These are phyloP conservation scores for Neofusicoccum cordaticola DNA, from an alignment of 2,329 filamentous ascomycete genomes.

Conservation along the genomic window DNA sequence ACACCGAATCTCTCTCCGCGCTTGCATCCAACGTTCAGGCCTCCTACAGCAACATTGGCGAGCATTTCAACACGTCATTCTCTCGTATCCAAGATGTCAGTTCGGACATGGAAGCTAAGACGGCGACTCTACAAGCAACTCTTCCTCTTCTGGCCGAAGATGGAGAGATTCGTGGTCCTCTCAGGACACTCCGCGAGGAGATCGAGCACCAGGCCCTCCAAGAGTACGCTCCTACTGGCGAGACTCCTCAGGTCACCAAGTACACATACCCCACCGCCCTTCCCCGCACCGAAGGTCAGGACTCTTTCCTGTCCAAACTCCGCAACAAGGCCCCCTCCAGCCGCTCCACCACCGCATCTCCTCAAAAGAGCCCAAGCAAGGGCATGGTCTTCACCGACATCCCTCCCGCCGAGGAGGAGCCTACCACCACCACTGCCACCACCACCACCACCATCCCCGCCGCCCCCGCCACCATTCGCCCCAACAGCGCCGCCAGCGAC, in stretches of 20 bases:
- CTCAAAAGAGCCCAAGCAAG: constrained; percentile 45
- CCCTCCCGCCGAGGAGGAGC: constrained; percentile 28
- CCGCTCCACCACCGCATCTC: constrained; percentile 30
- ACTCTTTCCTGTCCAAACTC: constrained; percentile 52
- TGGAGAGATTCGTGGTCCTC: constrained; percentile 62
- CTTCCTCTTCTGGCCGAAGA: constrained; percentile 59
- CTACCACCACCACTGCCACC: constrained; percentile 25
- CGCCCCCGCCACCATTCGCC: constrained; percentile 14
- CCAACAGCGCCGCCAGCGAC: constrained; percentile 25
- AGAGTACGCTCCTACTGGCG: constrained; percentile 82
- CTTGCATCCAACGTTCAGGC: constrained; percentile 68
- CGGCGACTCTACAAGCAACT: constrained; percentile 56
- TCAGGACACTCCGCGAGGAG: constrained; percentile 68
- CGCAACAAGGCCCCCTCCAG: constrained; percentile 30
- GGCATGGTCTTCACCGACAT: constrained; percentile 53
- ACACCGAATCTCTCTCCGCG: constrained; percentile 62
- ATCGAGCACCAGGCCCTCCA: constrained; percentile 63
- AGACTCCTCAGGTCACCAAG: constrained; percentile 75
- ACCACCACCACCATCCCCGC: constrained; percentile 22
- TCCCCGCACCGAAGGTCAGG: constrained; percentile 69
- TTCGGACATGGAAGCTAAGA: constrained; percentile 62
- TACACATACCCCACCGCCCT: constrained; percentile 80
- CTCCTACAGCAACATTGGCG: constrained; percentile 69
- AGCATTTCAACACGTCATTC: constrained; percentile 67
- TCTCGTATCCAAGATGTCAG: constrained; percentile 67